Base-by-base conservation (phyloP, 2,329 filamentous ascomycete species). In the Fusarium drepaniforme region DNA sequence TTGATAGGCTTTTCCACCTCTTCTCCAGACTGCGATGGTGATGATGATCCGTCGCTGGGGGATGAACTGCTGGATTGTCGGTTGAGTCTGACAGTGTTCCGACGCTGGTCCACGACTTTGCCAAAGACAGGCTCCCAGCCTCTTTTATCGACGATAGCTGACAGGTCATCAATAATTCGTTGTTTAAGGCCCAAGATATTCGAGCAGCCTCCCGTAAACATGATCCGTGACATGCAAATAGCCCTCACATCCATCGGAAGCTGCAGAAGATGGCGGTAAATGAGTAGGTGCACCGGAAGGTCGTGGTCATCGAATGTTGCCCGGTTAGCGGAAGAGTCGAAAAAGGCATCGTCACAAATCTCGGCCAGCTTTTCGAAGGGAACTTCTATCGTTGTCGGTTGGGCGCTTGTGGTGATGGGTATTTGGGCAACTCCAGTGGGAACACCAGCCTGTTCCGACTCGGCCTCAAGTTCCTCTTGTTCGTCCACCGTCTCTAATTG, bases 301-400 rank as follows among this genome's bases (percentile, higher is more conserved):
- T 98, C 96, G 76, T 99, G 89, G 78, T 98, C 96, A 79, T 99
- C 97, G 72, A 95, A 91, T 44, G 91, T 90, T 21, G 83, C 81
- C 79, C 85, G 78, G 79, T 84, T 71, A 84, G 84, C 80, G 77
- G 87, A 78, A 78, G 88, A 75, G 79, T 87, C 92, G 75, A 98
- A 94, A 66, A 98, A 91, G 1, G 92, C 88, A 30, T 87, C 88
- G 78, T 98, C 94, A 70, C 93, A 93, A 0, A 95, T 93, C 68
- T 93, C 89, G 1, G 95, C 89, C 3, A 98, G 86, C 56, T 87
- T 88, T 4, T 90, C 88, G 78, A 96, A 95, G 0, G 93, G 88
- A 3, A 98, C 81, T 4, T 90, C 86, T 16, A 95, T 79, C 2
- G 88, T 90, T 38, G 84, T 87, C 1, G 90, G 87, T 1, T 88